Evolutionary conservation across 148 eudicot genomes (phyloP), one percentile per base, ranked within the genome.

Genomic region (Drosera capensis): DNA sequence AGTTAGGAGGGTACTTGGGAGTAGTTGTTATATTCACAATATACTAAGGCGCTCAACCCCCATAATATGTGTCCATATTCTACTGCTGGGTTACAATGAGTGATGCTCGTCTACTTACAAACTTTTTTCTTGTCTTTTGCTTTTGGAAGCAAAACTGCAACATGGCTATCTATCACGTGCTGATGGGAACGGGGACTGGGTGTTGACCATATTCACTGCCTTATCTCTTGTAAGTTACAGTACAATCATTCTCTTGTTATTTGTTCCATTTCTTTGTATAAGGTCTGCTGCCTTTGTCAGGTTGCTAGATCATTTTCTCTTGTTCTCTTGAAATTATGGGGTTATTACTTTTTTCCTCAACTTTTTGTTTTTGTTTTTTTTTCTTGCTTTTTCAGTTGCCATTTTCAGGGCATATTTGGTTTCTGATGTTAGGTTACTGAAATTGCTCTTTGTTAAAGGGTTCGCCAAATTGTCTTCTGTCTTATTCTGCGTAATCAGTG

Each of bases 181-280:
- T 51, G 99, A 90, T 72, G 99, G 95, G 28, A 90, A 90, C 48
- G 99, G 95, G 65, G 99, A 90, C 63, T 90, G 99, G 99, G 99
- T 90, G 29, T 57, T 90, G 62, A 90, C 99, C 25, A 80, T 90
- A 65, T 80, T 78, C 51, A 49, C 87, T 29, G 84, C 99, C 56
- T 57, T 90, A 49, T 84, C 95, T 49, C 85, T 84, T 51, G 99
- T 90, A 74, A 84, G 95, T 62, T 31, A 20, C 44, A 18, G 31
- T 3, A 28, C 31, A 28, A 28, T 34, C 31, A n/a, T 23, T 30
- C 26, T n/a, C 5, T 8, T 9, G 23, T 12, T 14, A 20, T 34
- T 19, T 20, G 15, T 31, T 49, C 15, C 15, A 16, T 20, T 8
- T 1, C 34, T 17, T 18, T 25, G 15, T 28, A 20, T 19, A n/a